phyloP scores from a whole-genome alignment of 1,139 yeast genomes.

The Taphrina wiesneri region DNA sequence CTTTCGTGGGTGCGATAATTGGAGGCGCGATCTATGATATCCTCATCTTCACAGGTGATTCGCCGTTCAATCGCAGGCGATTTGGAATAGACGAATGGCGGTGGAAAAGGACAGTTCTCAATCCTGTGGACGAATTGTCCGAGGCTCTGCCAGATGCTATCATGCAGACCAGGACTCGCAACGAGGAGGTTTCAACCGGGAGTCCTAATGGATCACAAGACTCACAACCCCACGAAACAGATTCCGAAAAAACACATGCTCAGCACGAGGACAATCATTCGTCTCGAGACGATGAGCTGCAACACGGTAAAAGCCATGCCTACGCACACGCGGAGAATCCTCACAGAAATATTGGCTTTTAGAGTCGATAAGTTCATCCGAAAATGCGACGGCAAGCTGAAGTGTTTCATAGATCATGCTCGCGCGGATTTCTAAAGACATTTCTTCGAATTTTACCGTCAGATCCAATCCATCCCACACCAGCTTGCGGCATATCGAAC shows the following conservation, averaged over 20 bases:
- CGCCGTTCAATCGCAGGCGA: constrained; percentile 33
- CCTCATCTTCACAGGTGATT: constrained; percentile 54
- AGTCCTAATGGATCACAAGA: neutral
- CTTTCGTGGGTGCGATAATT: constrained; percentile 50
- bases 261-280: neutral
- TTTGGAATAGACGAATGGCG: constrained; percentile 32
- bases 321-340: neutral
- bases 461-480: too few relatives aligned
- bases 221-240: neutral
- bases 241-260: neutral
- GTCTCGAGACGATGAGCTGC: neutral
- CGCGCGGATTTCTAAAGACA: too few relatives aligned
- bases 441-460: too few relatives aligned
- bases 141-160: constrained; percentile 25
- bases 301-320: neutral
- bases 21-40: constrained; percentile 55
- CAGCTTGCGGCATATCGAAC: too few relatives aligned
- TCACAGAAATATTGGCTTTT: neutral
- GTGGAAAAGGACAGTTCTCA: constrained; percentile 12
- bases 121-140: constrained; percentile 16
- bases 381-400: too few relatives aligned
- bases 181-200: neutral
- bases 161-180: constrained; percentile 1
- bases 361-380: neutral
- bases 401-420: too few relatives aligned